Conservation (phyloP, 352 stramenopile species). For the Plasmopara halstedii region DNA sequence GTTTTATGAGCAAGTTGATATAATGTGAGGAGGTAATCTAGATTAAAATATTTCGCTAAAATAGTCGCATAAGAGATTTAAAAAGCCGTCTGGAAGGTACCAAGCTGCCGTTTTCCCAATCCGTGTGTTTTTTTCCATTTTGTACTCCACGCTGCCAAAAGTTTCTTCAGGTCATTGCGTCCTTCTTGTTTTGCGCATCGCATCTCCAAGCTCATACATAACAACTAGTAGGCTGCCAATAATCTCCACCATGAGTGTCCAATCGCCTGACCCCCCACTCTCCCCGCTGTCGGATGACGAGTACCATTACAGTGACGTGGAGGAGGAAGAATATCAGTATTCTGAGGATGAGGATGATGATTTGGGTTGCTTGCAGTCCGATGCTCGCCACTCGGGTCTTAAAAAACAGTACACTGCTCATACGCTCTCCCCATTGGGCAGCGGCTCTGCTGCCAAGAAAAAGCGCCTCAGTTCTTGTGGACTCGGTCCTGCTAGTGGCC, state of each 20-base stretch:
- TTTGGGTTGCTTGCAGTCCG: conserved; percentile 17
- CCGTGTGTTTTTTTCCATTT: no score
- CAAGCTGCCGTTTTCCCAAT: no score
- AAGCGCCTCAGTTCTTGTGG: conserved; percentile 44
- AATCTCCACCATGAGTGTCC: conserved; percentile 9
- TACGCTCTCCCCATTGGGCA: conserved; percentile 34
- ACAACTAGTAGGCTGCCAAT: conserved; percentile 1
- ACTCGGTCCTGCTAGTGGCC: conserved; percentile 23
- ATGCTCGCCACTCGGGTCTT: conserved; percentile 9
- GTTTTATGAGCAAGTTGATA: no score
- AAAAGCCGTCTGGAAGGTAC: no score
- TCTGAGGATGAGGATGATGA: conserved; percentile 49
- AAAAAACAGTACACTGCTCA: conserved; percentile 29
- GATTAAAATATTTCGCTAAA: no score
- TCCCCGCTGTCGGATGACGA: conserved; percentile 69
- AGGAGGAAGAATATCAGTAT: conserved; percentile 56
- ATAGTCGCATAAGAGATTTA: no score
- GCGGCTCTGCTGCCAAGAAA: conserved; percentile 54
- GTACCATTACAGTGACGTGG: conserved; percentile 80
- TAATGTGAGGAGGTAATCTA: no score
- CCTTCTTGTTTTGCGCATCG: no score
- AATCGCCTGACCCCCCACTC: conserved; percentile 13
- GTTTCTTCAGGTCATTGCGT: no score
- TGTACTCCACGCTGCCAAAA: no score
- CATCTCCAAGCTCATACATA: not conserved